Evolutionary conservation across 106 monocot genomes (phyloP).

Genomic region (Apostasia shenzhenica): DNA sequence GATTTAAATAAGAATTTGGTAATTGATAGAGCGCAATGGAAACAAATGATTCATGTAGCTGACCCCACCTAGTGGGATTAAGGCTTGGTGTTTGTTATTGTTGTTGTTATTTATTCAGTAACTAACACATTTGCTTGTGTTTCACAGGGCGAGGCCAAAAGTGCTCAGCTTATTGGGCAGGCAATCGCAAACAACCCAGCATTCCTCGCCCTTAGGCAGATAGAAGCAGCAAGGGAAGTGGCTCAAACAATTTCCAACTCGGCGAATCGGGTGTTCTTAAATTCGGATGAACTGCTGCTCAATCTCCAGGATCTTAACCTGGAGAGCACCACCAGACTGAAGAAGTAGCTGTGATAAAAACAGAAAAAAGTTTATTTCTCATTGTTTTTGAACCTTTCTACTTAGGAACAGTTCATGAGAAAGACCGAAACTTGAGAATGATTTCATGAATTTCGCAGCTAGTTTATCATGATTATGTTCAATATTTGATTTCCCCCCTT

Average conservation of each 20-base stretch:
- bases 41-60: no score
- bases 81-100: no score
- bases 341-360: not conserved
- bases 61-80: no score
- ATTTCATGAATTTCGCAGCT: no score
- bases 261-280: conserved; percentile 15
- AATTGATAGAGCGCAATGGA: no score
- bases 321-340: not conserved
- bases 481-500: no score
- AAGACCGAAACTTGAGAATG: no score
- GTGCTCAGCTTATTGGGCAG: conserved; percentile 24
- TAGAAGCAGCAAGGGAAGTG: conserved; percentile 29
- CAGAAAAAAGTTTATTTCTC: not conserved
- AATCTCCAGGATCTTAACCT: conserved; percentile 20
- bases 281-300: conserved; percentile 21
- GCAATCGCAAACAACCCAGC: conserved; percentile 22
- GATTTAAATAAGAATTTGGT: no score
- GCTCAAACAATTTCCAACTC: conserved; percentile 22
- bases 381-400: not conserved
- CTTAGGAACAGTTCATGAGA: no score
- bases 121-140: not conserved
- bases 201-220: conserved; percentile 21
- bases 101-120: not conserved
- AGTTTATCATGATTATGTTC: no score
- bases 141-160: conserved; percentile 22